Evolutionary conservation across 1,139 yeast species (phyloP).

Genomic region (Pichia sp.): DNA sequence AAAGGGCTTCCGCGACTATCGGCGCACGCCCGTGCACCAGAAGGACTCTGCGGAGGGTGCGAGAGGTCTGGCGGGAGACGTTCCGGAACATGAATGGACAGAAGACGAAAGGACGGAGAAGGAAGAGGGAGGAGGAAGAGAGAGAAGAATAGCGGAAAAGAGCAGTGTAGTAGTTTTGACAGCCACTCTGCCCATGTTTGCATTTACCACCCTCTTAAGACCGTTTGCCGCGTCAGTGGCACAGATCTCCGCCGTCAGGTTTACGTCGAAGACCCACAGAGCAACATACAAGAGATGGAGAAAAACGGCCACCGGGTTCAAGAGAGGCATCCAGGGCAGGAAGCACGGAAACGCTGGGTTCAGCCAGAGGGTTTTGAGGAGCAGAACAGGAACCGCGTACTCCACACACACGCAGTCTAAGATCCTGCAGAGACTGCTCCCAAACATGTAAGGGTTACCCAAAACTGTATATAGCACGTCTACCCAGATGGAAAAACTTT

Average conservation of each 20-base stretch:
- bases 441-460: slow-evolving; percentile 28
- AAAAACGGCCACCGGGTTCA: slow-evolving; percentile 52
- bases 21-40: slow-evolving; percentile 4
- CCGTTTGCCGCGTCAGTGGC: slow-evolving; percentile 9
- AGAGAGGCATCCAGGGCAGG: slow-evolving; percentile 74
- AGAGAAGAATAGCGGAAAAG: not conserved
- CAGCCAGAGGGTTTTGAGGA: slow-evolving; percentile 60
- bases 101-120: not conserved
- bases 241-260: slow-evolving; percentile 34
- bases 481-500: not conserved
- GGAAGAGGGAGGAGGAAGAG: not conserved
- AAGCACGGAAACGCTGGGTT: slow-evolving; percentile 93
- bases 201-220: slow-evolving; percentile 9
- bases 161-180: not conserved
- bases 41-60: no score
- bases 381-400: slow-evolving; percentile 58
- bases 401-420: slow-evolving; percentile 57
- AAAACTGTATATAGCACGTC: not conserved
- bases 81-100: not conserved
- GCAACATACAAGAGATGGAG: slow-evolving; percentile 84
- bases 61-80: not conserved
- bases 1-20: not conserved
- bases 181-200: not conserved
- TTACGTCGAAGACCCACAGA: slow-evolving; percentile 57
- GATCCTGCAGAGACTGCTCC: slow-evolving; percentile 48